A percentile compares a stretch with the other conserved stretches of the same genome.
Evolutionary conservation across 1,139 yeast genomes (phyloP).

Genomic region (Candida pseudocylindracea): DNA sequence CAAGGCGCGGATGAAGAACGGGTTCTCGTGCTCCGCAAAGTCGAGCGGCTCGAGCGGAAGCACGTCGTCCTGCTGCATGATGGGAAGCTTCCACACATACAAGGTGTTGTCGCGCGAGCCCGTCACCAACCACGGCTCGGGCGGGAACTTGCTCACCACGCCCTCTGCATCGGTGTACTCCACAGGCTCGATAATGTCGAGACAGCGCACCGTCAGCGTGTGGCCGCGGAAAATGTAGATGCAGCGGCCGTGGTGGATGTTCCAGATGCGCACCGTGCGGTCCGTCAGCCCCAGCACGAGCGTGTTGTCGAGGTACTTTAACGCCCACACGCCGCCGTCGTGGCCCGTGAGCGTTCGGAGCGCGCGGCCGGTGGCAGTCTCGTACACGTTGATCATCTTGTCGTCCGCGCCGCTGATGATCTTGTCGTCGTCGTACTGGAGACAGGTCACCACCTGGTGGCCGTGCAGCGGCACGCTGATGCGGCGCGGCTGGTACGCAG

Average conservation of each 20-base stretch:
- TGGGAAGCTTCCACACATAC: conserved; percentile 75
- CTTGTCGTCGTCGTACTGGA: conserved; percentile 81
- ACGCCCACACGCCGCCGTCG: conserved; percentile 98
- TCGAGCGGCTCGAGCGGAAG: conserved; percentile 9
- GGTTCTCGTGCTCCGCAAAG: conserved; percentile 20
- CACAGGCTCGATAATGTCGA: conserved; percentile 59
- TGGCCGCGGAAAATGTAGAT: conserved; percentile 82
- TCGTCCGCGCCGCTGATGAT: conserved; percentile 91
- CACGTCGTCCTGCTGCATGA: conserved; percentile 16
- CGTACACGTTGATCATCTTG: conserved; percentile 58
- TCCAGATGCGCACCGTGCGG: conserved; percentile 83
- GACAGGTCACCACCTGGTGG: conserved; percentile 72
- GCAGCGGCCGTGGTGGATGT: conserved; percentile 48
- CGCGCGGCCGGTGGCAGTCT: conserved; percentile 49
- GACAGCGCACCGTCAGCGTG: conserved; percentile 78
- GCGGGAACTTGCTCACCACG: conserved; percentile 39
- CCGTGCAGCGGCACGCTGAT: conserved; percentile 59
- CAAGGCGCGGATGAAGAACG: conserved; percentile 53
- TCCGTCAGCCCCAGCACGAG: conserved; percentile 85
- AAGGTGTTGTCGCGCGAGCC: conserved; percentile 85
- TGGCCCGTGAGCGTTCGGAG: conserved; percentile 64
- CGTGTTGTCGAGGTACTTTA: conserved; percentile 69
- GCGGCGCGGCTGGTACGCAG: conserved; percentile 44
- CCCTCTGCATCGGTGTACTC: conserved; percentile 40
- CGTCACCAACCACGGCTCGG: conserved; percentile 46